A percentile compares a stretch with the other conserved stretches of the same genome.
Conservation (phyloP, 345 rosid genomes). For the Streptanthus diversifolius region DNA sequence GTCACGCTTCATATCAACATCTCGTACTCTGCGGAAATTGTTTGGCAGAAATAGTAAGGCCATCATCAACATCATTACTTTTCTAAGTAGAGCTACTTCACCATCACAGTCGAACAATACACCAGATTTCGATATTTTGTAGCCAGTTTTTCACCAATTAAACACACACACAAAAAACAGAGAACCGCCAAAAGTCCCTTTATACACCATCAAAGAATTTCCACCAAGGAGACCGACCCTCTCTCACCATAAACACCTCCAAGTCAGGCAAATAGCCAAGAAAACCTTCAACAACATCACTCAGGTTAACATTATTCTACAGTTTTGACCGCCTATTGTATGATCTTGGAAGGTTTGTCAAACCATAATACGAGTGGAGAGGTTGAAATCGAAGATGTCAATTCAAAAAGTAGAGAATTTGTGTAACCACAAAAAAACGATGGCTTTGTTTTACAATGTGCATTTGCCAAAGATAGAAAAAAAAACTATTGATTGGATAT, state of each 20-base stretch:
- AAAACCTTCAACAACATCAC: conserved; percentile 96
- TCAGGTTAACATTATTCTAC: conserved; percentile 56
- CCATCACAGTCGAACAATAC: conserved; percentile 83
- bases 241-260: conserved; percentile 83
- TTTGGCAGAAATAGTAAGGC: conserved; percentile 91
- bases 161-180: conserved; percentile 46
- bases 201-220: conserved; percentile 31
- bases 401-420: neutral
- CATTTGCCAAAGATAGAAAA: neutral
- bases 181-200: conserved; percentile 27
- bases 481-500: too few relatives aligned
- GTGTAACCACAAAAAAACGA: neutral
- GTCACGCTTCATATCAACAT: conserved; percentile 99
- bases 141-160: conserved; percentile 67
- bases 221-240: conserved; percentile 58
- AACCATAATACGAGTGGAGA: neutral
- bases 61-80: conserved; percentile 51
- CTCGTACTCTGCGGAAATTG: conserved; percentile 88
- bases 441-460: neutral
- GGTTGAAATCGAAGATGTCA: neutral
- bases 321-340: conserved; percentile 1
- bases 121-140: conserved; percentile 71
- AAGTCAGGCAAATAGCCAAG: conserved; percentile 46
- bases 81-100: conserved; percentile 75
- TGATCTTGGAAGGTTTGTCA: conserved; percentile 3